phyloP scores from a whole-genome alignment of 805 yeast species.

The Candida glaebosa region DNA sequence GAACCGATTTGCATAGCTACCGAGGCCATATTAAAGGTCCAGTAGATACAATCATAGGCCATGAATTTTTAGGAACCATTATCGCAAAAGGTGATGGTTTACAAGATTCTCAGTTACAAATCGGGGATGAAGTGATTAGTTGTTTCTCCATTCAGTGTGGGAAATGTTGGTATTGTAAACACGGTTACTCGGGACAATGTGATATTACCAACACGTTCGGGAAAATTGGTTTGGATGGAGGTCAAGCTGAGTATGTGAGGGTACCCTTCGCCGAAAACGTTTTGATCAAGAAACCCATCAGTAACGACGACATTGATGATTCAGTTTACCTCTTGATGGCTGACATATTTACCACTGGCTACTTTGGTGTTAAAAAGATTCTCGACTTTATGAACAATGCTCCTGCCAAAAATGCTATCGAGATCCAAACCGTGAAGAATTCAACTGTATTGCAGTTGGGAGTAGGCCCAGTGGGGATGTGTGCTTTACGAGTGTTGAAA shows the following conservation, averaged over 20 bases:
- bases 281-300: conserved; percentile 40
- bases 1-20: conserved; percentile 53
- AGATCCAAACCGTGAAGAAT: conserved; percentile 14
- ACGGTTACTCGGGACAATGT: conserved; percentile 55
- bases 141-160: conserved; percentile 59
- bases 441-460: conserved; percentile 51
- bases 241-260: conserved; percentile 59
- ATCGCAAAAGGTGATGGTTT: conserved; percentile 35
- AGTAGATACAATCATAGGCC: conserved; percentile 45
- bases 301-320: conserved; percentile 30
- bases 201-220: conserved; percentile 56
- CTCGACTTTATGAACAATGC: conserved; percentile 36
- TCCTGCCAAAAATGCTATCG: conserved; percentile 17
- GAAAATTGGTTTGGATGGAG: conserved; percentile 54
- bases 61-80: conserved; percentile 47
- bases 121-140: conserved; percentile 47
- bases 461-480: conserved; percentile 59
- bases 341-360: conserved; percentile 64
- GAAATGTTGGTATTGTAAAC: conserved; percentile 53
- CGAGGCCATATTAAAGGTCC: conserved; percentile 47
- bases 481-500: conserved; percentile 45
- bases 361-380: conserved; percentile 53
- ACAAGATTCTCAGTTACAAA: conserved; percentile 23
- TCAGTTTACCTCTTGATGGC: conserved; percentile 54
- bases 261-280: conserved; percentile 57